These are phyloP conservation scores for Fusarium sp. DNA, from an alignment of 2,329 filamentous ascomycete genomes.

Conservation along the genomic window DNA sequence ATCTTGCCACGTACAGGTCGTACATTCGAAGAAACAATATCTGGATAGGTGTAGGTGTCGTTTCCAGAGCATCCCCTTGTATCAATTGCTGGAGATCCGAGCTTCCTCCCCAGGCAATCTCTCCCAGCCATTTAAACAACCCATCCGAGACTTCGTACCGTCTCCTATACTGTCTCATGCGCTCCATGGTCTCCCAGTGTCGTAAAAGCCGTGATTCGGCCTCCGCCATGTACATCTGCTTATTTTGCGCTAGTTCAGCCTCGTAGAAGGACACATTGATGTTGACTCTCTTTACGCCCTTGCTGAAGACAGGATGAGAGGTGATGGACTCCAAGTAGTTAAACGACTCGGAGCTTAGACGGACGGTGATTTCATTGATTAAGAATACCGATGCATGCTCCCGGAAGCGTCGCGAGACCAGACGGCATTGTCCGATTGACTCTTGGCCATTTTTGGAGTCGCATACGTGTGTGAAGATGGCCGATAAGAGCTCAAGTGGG, in stretches of 20 bases:
- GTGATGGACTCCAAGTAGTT: background rate
- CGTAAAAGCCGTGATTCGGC: background rate
- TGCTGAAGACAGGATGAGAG: background rate
- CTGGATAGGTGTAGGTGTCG: background rate
- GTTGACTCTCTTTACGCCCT: background rate
- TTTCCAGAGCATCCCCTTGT: background rate
- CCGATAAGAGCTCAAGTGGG: background rate
- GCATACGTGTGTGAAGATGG: background rate
- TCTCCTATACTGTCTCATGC: background rate
- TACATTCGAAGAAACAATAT: background rate
- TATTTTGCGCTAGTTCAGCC: background rate
- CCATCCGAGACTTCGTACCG: background rate
- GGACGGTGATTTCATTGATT: background rate
- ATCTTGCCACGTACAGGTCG: background rate
- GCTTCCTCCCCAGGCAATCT: background rate
- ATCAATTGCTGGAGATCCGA: background rate
- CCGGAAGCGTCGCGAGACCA: conserved; percentile 1
- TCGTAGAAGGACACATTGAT: conserved; percentile 2
- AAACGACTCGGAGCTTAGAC: background rate
- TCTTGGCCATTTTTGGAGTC: background rate
- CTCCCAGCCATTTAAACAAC: background rate
- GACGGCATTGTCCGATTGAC: background rate
- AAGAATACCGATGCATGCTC: background rate
- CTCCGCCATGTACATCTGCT: background rate
- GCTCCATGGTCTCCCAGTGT: background rate